Percentiles rank a stretch among this genome's conserved stretches.
These are phyloP conservation scores for Pichiaceae sp. DNA, from an alignment of 1,139 yeast genomes.

Conservation along the genomic window DNA sequence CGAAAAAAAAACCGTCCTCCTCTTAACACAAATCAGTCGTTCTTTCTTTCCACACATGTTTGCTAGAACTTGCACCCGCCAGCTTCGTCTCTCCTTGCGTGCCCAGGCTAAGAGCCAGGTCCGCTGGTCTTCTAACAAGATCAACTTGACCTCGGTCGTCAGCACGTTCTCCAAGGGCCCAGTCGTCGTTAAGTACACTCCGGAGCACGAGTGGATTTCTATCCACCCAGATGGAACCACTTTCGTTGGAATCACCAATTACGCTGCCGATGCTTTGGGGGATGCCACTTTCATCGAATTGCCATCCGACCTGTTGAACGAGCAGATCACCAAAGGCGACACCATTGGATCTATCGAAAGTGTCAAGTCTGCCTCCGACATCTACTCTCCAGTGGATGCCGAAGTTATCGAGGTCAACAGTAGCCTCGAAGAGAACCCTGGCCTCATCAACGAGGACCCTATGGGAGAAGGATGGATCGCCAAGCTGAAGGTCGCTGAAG, in stretches of 20 bases:
- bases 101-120: not conserved
- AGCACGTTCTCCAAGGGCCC: constrained; percentile 47
- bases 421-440: constrained; percentile 60
- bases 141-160: constrained; percentile 45
- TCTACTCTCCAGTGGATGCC: constrained; percentile 83
- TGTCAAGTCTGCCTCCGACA: constrained; percentile 90
- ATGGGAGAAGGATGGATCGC: constrained; percentile 93
- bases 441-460: constrained; percentile 78
- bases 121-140: constrained; percentile 26
- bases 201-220: constrained; percentile 96
- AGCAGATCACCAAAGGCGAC: constrained; percentile 61
- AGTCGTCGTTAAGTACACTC: constrained; percentile 57
- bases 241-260: constrained; percentile 85
- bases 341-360: constrained; percentile 89
- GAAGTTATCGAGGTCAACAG: constrained; percentile 67
- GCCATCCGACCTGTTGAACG: constrained; percentile 33
- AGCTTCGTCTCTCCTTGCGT: not conserved
- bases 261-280: constrained; percentile 97
- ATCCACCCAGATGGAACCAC: constrained; percentile 74
- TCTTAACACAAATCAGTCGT: not conserved
- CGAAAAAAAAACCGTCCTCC: not conserved
- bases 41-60: not conserved
- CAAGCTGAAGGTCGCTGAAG: constrained; percentile 49
- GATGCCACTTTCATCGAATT: constrained; percentile 93
- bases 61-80: not conserved